Evolutionary conservation across 495 filamentous ascomycete species (phyloP).

Genomic region (Talaromyces trachyspermus): DNA sequence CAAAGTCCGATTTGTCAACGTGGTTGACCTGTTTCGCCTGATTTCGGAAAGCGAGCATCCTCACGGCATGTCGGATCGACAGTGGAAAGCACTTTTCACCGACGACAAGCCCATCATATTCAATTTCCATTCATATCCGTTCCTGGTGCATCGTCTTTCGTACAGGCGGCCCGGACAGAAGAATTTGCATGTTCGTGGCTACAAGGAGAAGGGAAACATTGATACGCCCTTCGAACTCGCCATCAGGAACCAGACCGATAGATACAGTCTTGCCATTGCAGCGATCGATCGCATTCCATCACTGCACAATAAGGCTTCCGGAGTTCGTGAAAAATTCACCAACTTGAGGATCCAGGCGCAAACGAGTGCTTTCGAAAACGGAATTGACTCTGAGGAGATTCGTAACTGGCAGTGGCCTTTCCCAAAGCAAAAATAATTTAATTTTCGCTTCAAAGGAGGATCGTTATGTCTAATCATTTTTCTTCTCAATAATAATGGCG

Average conservation of each 20-base stretch:
- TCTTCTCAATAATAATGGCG: no score
- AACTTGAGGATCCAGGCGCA: constrained; percentile 51
- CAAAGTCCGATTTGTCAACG: constrained; percentile 68
- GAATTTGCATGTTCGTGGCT: constrained; percentile 63
- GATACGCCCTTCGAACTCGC: constrained; percentile 68
- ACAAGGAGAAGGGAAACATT: constrained; percentile 73
- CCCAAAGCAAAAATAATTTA: constrained; percentile 11
- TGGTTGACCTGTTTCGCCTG: constrained; percentile 68
- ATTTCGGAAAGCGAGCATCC: constrained; percentile 57
- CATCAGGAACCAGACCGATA: constrained; percentile 62
- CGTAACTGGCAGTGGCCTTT: constrained; percentile 58
- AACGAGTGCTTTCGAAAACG: constrained; percentile 54
- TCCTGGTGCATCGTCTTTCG: constrained; percentile 63
- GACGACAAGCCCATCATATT: constrained; percentile 61
- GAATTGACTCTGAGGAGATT: constrained; percentile 58
- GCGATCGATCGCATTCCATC: constrained; percentile 57
- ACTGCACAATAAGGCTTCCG: constrained; percentile 49
- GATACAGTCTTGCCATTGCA: constrained; percentile 63
- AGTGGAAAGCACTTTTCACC: constrained; percentile 62
- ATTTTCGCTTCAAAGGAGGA: no score
- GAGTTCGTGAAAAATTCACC: constrained; percentile 51
- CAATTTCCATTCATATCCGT: constrained; percentile 75
- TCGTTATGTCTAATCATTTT: no score
- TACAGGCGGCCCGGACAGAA: constrained; percentile 57
- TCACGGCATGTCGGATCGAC: constrained; percentile 54